Conservation (phyloP, 1,284 basidiomycete genomes). For the Cryptococcus sp. region DNA sequence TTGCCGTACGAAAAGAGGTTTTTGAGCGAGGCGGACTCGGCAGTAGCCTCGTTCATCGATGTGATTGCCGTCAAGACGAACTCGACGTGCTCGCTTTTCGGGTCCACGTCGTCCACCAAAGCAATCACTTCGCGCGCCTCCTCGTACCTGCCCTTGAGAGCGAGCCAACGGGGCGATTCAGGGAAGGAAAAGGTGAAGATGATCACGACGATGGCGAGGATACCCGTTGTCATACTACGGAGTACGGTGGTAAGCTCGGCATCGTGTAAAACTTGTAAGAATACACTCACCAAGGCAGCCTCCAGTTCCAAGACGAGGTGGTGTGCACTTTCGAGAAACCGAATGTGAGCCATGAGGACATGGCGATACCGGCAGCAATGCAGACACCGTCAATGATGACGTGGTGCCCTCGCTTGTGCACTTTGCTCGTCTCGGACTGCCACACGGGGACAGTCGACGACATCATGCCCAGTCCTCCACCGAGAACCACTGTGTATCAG, state of each 20-base stretch:
- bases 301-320: conserved; percentile 36
- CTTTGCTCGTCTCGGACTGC: conserved; percentile 50
- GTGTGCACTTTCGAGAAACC: conserved; percentile 44
- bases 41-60: conserved; percentile 23
- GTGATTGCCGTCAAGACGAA: conserved; percentile 21
- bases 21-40: conserved; percentile 23
- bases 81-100: conserved; percentile 22
- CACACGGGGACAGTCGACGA: conserved; percentile 53
- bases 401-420: conserved; percentile 52
- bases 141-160: conserved; percentile 53
- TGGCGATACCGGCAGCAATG: conserved; percentile 38
- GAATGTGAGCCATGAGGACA: conserved; percentile 48
- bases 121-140: conserved; percentile 52
- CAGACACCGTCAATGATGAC: conserved; percentile 52
- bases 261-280: conserved; percentile 38
- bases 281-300: conserved; percentile 54
- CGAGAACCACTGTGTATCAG: conserved; percentile 25
- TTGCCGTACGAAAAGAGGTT: conserved; percentile 47
- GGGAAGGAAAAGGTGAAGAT: conserved; percentile 48
- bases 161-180: conserved; percentile 57
- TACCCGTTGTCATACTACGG: conserved; percentile 50
- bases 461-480: conserved; percentile 43
- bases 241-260: conserved; percentile 30
- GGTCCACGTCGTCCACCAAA: conserved; percentile 28
- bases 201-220: conserved; percentile 52